Evolutionary conservation across 2,329 filamentous ascomycete genomes (phyloP), one percentile per base, ranked within the genome.

Genomic region (Exserohilum turcica): DNA sequence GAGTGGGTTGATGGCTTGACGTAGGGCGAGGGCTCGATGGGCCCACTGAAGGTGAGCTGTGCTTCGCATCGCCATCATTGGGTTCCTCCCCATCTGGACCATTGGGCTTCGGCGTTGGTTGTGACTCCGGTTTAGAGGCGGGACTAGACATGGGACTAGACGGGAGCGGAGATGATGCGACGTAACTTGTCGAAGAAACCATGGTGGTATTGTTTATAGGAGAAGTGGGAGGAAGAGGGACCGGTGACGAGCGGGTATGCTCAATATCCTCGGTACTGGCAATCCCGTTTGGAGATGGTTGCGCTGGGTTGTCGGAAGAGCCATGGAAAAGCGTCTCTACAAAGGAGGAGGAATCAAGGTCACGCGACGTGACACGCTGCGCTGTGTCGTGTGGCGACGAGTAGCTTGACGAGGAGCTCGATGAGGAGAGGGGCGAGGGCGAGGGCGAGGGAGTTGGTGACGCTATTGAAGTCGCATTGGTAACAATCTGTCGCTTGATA

Each of bases 401-500:
- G 21, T 24, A 24, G 13, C 59, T 44, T 13, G 42, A 36, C 9
- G 61, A 61, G 36, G 59, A 61, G 54, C 60, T 33, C 18, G 45
- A 31, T 33, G 19, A n/a, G 8, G 39, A 31, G 21, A 15, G n/a
- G 6, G 61, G 56, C 8, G 61, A 46, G 15, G 45, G 28, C 12
- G 39, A 60, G 13, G 59, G 56, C 2, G 65, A 65, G 12, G 67
- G 60, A 3, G 66, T 60, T 6, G 65, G 44, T 4, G 61, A 47
- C 35, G 68, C 65, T 15, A 71, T 59, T 13, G 63, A 60, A 35
- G 73, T 74, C 19, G 59, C 65, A 48, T 76, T 74, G 45, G 69
- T 70, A 39, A 70, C 60, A 47, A 74, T 74, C 59, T 77, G 72
- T 45, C 78, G 70, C 67, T 79, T 79, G 27, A 79, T 64, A 48